These are phyloP conservation scores for Tylopilus plumbeoviolaceoides DNA, from an alignment of 768 basidiomycete genomes.

Conservation along the genomic window DNA sequence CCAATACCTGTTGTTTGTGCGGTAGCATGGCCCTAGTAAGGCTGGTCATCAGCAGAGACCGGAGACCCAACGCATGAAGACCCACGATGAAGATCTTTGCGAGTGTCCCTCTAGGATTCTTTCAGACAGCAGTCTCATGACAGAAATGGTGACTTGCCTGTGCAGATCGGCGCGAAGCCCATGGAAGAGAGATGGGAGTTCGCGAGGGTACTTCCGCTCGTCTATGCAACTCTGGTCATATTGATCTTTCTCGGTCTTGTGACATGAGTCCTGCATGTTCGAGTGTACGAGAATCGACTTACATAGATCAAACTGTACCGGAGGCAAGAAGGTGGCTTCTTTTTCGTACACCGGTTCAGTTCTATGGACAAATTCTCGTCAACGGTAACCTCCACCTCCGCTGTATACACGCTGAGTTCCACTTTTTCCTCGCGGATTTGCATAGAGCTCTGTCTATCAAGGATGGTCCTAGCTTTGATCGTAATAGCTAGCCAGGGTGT, in stretches of 20 bases:
- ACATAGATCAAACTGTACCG: slow-evolving; percentile 1
- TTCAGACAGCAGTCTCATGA: no score
- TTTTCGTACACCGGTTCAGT: neutral
- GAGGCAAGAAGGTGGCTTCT: neutral
- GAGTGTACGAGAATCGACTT: neutral
- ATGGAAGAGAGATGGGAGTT: neutral
- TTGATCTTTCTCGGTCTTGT: neutral
- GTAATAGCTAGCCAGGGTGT: neutral
- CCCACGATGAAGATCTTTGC: no score
- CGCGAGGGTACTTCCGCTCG: neutral
- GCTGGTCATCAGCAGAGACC: no score
- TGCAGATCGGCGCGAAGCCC: neutral
- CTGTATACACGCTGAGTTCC: neutral
- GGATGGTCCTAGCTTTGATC: neutral
- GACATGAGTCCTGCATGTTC: no score
- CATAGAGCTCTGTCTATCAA: neutral
- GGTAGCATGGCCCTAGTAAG: no score
- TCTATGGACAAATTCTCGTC: neutral
- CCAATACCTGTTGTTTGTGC: no score
- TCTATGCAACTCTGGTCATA: neutral
- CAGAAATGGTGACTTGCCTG: no score
- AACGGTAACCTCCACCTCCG: neutral
- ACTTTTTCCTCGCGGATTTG: neutral
- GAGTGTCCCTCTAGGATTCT: no score
- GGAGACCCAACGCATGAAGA: no score